Conservation (phyloP, 257 asterid species). For the Scutellaria galericulata region DNA sequence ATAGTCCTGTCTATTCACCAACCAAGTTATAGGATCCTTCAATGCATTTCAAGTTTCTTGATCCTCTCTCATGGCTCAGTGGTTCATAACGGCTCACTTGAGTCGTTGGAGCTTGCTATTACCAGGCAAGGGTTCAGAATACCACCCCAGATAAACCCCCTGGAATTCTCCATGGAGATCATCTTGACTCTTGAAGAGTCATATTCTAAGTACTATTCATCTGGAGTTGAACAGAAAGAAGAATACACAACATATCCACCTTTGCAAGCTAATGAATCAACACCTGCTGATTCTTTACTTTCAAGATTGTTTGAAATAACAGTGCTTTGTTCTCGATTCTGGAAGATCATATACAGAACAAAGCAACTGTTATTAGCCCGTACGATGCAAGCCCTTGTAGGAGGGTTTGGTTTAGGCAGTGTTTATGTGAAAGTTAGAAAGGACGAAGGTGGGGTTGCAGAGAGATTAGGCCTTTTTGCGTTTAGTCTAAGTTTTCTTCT, state of each 20-base stretch:
- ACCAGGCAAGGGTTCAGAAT: constrained; percentile 52
- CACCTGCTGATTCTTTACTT: constrained; percentile 23
- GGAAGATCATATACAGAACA: constrained; percentile 85
- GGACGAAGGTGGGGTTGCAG: constrained; percentile 73
- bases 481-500: constrained; percentile 88
- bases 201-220: constrained; percentile 36
- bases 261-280: constrained; percentile 3
- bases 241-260: constrained; percentile 27
- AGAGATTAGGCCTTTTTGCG: constrained; percentile 80
- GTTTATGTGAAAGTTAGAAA: constrained; percentile 66
- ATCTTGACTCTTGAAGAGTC: constrained; percentile 59
- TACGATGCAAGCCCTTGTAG: constrained; percentile 83
- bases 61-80: constrained; percentile 77
- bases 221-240: constrained; percentile 26
- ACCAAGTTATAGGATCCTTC: constrained; percentile 82
- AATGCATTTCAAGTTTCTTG: constrained; percentile 63
- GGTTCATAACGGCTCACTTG: constrained; percentile 71
- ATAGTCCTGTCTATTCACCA: constrained; percentile 77
- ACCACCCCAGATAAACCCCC: constrained; percentile 76
- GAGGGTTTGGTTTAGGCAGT: constrained; percentile 83
- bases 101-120: constrained; percentile 61
- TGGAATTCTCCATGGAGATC: constrained; percentile 85
- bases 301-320: constrained; percentile 50
- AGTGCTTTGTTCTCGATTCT: constrained; percentile 67
- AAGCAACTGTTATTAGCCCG: constrained; percentile 85